These are phyloP conservation scores for Circinella minor DNA, from an alignment of 371 early-diverging fungal genomes.

Conservation along the genomic window DNA sequence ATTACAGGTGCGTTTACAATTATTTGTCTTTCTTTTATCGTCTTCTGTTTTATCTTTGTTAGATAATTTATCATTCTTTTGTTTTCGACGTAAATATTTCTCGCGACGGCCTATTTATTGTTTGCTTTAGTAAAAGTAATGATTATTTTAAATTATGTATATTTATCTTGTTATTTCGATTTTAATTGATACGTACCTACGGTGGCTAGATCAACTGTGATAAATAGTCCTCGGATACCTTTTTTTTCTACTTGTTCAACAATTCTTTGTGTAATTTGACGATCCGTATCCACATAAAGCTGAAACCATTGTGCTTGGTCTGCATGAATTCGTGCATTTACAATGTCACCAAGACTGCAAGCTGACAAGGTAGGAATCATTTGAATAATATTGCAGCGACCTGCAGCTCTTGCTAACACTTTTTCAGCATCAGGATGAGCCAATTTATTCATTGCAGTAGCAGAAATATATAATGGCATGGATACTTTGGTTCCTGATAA, in stretches of 20 bases:
- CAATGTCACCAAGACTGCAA: constrained; percentile 69
- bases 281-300: constrained; percentile 88
- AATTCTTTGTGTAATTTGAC: constrained; percentile 69
- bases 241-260: constrained; percentile 79
- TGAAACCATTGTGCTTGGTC: constrained; percentile 79
- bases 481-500: constrained; percentile 64
- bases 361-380: constrained; percentile 81
- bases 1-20: no score
- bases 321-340: constrained; percentile 42
- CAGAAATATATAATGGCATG: constrained; percentile 61
- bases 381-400: constrained; percentile 48
- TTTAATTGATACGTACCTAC: constrained; percentile 43
- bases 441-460: constrained; percentile 73
- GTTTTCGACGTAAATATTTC: constrained; percentile 86
- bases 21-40: no score
- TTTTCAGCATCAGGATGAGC: constrained; percentile 82
- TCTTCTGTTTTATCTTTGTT: constrained; percentile 30
- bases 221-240: constrained; percentile 84
- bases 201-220: constrained; percentile 93
- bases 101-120: constrained; percentile 73
- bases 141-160: not conserved
- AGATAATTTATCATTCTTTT: constrained; percentile 26
- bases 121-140: not conserved
- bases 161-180: no score
- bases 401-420: constrained; percentile 68